A percentile compares a stretch with the other conserved stretches of the same genome.
phyloP scores from a whole-genome alignment of 1,139 yeast genomes.

The Kodamaea ohmeri region DNA sequence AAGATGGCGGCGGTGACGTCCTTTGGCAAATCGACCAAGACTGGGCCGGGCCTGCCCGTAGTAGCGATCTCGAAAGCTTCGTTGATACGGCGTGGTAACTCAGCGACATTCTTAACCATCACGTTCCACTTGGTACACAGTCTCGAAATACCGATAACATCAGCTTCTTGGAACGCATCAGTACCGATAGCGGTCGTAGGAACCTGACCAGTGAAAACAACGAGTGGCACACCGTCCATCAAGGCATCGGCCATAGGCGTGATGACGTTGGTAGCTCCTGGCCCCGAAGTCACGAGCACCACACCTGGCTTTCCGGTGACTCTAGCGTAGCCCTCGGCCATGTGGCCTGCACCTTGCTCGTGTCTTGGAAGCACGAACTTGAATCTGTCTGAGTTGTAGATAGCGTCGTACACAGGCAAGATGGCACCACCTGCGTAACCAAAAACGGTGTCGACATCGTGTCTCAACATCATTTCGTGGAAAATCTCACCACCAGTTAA shows the following conservation, averaged over 20 bases:
- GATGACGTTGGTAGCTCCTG: conserved; percentile 96
- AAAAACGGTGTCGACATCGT: conserved; percentile 89
- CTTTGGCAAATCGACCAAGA: conserved; percentile 93
- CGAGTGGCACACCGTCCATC: conserved; percentile 95
- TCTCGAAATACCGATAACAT: conserved; percentile 92
- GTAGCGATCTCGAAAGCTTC: conserved; percentile 98
- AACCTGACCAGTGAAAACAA: conserved; percentile 98
- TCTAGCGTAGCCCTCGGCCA: conserved; percentile 99
- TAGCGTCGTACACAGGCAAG: conserved; percentile 95
- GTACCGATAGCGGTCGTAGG: conserved; percentile 95
- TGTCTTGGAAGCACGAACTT: conserved; percentile 91
- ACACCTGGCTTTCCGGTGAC: conserved; percentile 98
- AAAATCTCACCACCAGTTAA: conserved; percentile 96
- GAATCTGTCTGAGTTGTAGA: conserved; percentile 85
- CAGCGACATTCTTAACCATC: conserved; percentile 93
- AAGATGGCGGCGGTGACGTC: conserved; percentile 94
- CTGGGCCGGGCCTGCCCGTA: conserved; percentile 97
- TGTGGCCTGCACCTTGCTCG: conserved; percentile 99
- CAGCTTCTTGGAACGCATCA: conserved; percentile 99
- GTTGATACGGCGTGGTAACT: conserved; percentile 90
- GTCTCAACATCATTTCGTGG: conserved; percentile 98
- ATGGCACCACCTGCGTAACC: conserved; percentile 99
- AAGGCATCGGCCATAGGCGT: conserved; percentile 98
- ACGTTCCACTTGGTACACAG: conserved; percentile 99
- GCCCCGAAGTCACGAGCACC: conserved; percentile 95